A percentile compares a stretch with the other conserved stretches of the same genome.
These are phyloP conservation scores for Pythium scleroteichum DNA, from an alignment of 352 stramenopile species.

Conservation along the genomic window DNA sequence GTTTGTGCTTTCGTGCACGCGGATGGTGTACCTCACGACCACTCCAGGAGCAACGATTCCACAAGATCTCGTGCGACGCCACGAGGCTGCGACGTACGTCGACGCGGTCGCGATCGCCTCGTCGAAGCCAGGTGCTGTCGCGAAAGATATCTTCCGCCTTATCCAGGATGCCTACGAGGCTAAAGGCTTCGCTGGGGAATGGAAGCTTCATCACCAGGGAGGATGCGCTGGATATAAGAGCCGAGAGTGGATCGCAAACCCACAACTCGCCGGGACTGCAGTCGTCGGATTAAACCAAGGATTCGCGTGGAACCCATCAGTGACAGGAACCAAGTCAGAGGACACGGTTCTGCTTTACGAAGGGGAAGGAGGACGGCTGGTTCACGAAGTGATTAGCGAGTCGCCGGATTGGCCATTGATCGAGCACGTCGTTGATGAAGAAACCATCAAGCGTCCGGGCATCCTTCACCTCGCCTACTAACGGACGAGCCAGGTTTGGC, in stretches of 20 bases:
- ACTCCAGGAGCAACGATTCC: slow-evolving; percentile 27
- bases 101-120: slow-evolving; percentile 55
- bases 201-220: slow-evolving; percentile 68
- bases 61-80: slow-evolving; percentile 48
- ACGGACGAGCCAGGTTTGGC: too few species aligned
- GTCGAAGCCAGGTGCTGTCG: slow-evolving; percentile 34
- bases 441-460: slow-evolving; percentile 46
- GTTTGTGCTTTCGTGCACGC: slow-evolving; percentile 61
- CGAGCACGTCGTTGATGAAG: slow-evolving; percentile 48
- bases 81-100: slow-evolving; percentile 72
- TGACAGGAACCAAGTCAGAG: slow-evolving; percentile 74
- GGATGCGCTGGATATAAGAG: slow-evolving; percentile 67
- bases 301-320: slow-evolving; percentile 73
- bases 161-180: slow-evolving; percentile 60
- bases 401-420: slow-evolving; percentile 52
- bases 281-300: slow-evolving; percentile 50
- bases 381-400: slow-evolving; percentile 63
- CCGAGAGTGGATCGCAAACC: slow-evolving; percentile 72
- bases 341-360: slow-evolving; percentile 60
- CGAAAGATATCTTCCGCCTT: slow-evolving; percentile 48
- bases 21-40: slow-evolving; percentile 67
- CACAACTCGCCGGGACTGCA: slow-evolving; percentile 21
- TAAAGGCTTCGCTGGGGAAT: slow-evolving; percentile 60
- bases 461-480: slow-evolving; percentile 65
- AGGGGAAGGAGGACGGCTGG: slow-evolving; percentile 22